Base-by-base conservation (phyloP, 2,329 filamentous ascomycete species). In the Amauroascus verrucosus region DNA sequence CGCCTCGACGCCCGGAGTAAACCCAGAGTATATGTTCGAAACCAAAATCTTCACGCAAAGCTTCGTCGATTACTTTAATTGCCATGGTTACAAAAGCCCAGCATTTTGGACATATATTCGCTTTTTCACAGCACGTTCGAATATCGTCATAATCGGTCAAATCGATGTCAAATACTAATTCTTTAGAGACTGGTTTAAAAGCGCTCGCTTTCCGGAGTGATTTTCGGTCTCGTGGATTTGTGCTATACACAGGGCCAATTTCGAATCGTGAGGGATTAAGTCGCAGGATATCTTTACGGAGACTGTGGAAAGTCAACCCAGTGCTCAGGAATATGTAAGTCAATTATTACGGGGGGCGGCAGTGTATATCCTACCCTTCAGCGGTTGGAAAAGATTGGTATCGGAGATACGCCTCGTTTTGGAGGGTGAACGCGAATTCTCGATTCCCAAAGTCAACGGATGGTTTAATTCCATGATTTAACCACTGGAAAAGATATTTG, bases 71-170 rank as follows among this genome's bases (percentile, higher is more conserved):
- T 14, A 96, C 88, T 66, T 94, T 93, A 67, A 98, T 91, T 6
- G 93, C 87, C 89, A 98, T 97, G 22, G 88, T 95, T 62, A 95
- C 94, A 69, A 97, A 98, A 48, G 85, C 78, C 93, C 93, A 98
- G 73, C 93, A 98, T 67, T 90, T 93, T 60, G 77, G 78, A 68
- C 93, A 98, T 59, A 98, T 97, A 61, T 87, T 94, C 7, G 91
- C 88, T 67, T 91, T 90, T 63, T 84, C 83, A 68, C 93, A 98
- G 72, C 93, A 98, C 26, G 90, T 96, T 61, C 93, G 84, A 59
- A 98, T 87, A 60, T 95, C 88, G 67, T 98, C 93, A 71, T 98
- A 98, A 72, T 97, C 93, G 52, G 93, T 97, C 80, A 98, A 80
- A 79, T 98, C 93, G 63, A 98, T 97, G 84, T 98, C 93, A 70